These are phyloP conservation scores for Salix caprea DNA, from an alignment of 345 rosid genomes.

Conservation along the genomic window DNA sequence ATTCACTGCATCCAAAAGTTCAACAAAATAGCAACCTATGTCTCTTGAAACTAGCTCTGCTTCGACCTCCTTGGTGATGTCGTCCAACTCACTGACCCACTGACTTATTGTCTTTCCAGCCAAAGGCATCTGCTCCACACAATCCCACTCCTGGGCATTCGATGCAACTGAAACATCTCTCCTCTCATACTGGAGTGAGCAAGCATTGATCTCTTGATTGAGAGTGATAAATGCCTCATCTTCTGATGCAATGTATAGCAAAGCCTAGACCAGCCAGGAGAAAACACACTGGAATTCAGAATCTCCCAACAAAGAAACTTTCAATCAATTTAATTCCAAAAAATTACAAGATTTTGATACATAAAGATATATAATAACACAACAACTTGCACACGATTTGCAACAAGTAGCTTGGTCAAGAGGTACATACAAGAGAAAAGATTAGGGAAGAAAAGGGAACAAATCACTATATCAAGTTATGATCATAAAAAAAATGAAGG, in stretches of 20 bases:
- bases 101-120: slow-evolving; percentile 55
- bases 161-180: slow-evolving; percentile 29
- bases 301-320: slow-evolving; percentile 1
- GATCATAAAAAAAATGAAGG: not conserved
- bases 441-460: not conserved
- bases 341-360: not conserved
- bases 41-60: slow-evolving; percentile 75
- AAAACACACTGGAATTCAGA: slow-evolving; percentile 5
- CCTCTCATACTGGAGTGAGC: slow-evolving; percentile 46
- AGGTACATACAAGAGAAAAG: not conserved
- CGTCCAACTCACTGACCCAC: slow-evolving; percentile 67
- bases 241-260: slow-evolving; percentile 81
- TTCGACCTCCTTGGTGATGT: slow-evolving; percentile 72
- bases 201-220: slow-evolving; percentile 56
- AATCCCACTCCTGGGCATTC: slow-evolving; percentile 40
- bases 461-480: not conserved
- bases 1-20: slow-evolving; percentile 81
- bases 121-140: slow-evolving; percentile 54
- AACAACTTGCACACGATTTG: not conserved
- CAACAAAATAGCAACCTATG: slow-evolving; percentile 71
- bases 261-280: slow-evolving; percentile 44
- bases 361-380: not conserved
- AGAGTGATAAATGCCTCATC: slow-evolving; percentile 71
- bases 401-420: not conserved
- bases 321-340: not conserved